Conservation (phyloP, 495 filamentous ascomycete genomes). For the Aspergillus cavernicola region DNA sequence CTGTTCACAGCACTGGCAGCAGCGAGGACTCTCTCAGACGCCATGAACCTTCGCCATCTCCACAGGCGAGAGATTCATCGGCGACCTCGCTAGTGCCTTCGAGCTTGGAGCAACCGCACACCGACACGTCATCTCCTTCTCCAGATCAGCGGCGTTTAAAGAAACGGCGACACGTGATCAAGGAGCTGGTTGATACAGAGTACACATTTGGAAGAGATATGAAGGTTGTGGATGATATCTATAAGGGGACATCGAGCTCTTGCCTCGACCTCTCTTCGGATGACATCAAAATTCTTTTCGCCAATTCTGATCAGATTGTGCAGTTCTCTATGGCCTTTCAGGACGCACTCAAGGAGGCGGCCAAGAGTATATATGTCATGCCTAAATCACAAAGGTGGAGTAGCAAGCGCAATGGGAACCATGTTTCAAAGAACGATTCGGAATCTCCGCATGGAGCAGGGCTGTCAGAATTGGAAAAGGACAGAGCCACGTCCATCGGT, state of each 20-base stretch:
- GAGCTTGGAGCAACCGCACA: conserved; percentile 22
- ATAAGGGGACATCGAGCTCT: conserved; percentile 87
- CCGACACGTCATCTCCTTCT: conserved; percentile 39
- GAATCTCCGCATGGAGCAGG: conserved; percentile 36
- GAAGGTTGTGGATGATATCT: conserved; percentile 94
- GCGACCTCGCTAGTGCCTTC: conserved; percentile 39
- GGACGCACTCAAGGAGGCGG: conserved; percentile 72
- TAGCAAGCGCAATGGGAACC: conserved; percentile 48
- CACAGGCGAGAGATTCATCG: conserved; percentile 36
- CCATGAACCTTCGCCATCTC: conserved; percentile 33
- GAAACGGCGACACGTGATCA: conserved; percentile 74
- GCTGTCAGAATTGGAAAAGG: conserved; percentile 61
- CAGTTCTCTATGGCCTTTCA: conserved; percentile 76
- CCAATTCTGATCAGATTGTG: conserved; percentile 83
- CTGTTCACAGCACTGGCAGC: conserved; percentile 55
- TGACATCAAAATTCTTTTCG: conserved; percentile 84
- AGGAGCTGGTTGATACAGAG: conserved; percentile 91
- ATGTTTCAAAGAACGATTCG: conserved; percentile 29
- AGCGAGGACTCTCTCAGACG: conserved; percentile 39
- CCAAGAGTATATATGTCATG: conserved; percentile 66
- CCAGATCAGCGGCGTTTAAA: conserved; percentile 55
- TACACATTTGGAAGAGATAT: conserved; percentile 83
- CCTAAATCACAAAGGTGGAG: conserved; percentile 55
- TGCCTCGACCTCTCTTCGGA: conserved; percentile 73
- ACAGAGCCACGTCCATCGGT: conserved; percentile 72